phyloP scores from a whole-genome alignment of 1,284 basidiomycete species.

The Kwoniella shivajii region DNA sequence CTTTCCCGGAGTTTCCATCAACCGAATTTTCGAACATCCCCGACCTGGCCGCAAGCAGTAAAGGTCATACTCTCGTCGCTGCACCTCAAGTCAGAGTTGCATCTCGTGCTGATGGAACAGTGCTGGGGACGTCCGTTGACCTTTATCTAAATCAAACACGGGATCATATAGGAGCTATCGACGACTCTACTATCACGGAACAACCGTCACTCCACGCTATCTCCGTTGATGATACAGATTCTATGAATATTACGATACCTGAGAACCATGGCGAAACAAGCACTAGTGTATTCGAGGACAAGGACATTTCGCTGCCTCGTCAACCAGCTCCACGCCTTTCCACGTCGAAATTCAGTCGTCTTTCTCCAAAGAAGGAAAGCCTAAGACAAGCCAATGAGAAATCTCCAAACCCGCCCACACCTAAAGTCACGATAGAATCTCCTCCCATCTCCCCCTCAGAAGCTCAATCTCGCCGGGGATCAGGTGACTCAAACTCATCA shows the following conservation, averaged over 20 bases:
- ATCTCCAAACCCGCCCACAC: background rate
- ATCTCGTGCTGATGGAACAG: background rate
- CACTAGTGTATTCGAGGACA: background rate
- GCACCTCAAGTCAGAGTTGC: background rate
- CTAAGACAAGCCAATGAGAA: background rate
- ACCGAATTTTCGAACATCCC: background rate
- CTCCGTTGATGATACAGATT: conserved; percentile 2
- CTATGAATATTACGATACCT: background rate
- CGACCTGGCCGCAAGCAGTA: background rate
- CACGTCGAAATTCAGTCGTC: background rate
- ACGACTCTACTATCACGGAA: no score
- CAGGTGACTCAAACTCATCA: background rate
- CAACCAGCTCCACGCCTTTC: background rate
- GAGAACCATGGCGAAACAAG: background rate
- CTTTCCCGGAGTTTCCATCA: conserved; percentile 32
- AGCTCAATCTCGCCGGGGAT: background rate
- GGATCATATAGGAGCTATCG: background rate
- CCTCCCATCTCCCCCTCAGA: background rate
- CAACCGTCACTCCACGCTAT: background rate
- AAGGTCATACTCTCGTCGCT: background rate
- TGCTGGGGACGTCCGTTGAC: background rate
- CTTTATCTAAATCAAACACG: background rate
- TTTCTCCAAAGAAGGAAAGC: background rate
- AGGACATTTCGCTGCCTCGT: background rate
- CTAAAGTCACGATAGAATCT: conserved; percentile 7